These are phyloP conservation scores for Brassica napus DNA, from an alignment of 345 rosid species.

Conservation along the genomic window Da-Ae NC_063439.1:26837001-26837500, in stretches of 20 bases:
- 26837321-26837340: neutral
- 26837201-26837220: conserved; percentile 67
- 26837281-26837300: neutral
- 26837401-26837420: conserved; percentile 80
- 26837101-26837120: conserved; percentile 1
- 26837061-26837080: too few relatives aligned
- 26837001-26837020: neutral
- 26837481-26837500: neutral
- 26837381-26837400: conserved; percentile 59
- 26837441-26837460: conserved; percentile 18
- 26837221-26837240: conserved; percentile 66
- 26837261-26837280: conserved; percentile 46
- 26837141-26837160: conserved; percentile 92
- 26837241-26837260: conserved; percentile 71
- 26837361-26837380: conserved; percentile 69
- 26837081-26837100: conserved; percentile 23
- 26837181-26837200: conserved; percentile 71
- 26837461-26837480: neutral
- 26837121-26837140: conserved; percentile 19
- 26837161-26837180: conserved; percentile 78
- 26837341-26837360: conserved; percentile 66
- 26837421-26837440: conserved; percentile 38
- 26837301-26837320: neutral
- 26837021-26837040: neutral
- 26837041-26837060: neutral